Evolutionary conservation across 2,329 filamentous ascomycete genomes (phyloP), one percentile per base, ranked within the genome.

Genomic region (Apiospora sp.): DNA sequence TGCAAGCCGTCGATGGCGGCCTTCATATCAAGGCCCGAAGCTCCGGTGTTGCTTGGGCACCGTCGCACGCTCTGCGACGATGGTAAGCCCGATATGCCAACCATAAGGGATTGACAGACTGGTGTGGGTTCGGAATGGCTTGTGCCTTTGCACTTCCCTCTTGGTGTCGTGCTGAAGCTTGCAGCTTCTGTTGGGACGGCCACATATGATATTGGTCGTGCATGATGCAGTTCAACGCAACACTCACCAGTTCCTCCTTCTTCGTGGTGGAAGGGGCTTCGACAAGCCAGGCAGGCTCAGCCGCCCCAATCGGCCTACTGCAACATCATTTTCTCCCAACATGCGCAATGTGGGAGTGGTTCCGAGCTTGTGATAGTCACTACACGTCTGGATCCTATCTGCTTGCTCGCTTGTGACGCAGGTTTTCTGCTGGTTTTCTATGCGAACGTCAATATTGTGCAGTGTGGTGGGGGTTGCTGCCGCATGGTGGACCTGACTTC

Each of bases 401-500:
- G 58, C 34, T 64, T 64, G 58, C 19, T 41, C 34, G 34, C 30
- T n/a, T 41, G 58, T 12, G 37, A 34, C 34, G 58, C 34, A 7
- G 30, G 19, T 41, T n/a, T 41, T 64, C 19, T 64, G 12, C 19
- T 7, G 30, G 8, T 64, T 41, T 41, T 64, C 19, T 64, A 14
- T 19, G 54, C 30, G 34, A 41, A 61, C 27, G 27, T 22, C 51
- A 54, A 61, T 37, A 61, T 19, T 61, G 30, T 61, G 16, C 54
- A 22, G 19, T 34, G 54, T 61, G 54, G 30, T 61, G 54, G 54
- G 37, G 16, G 54, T 22, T 19, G 19, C 51, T 34, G 46, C 30
- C 41, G 58, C 58, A 64, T 64, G 58, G 58, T 64, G 58, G 58
- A 41, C 58, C 58, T 64, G 58, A 64, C 58, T n/a, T 41, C 8